Base-by-base conservation (phyloP, 192 early-diverging fungal genomes). In the Phlyctochytrium planicorne region DNA sequence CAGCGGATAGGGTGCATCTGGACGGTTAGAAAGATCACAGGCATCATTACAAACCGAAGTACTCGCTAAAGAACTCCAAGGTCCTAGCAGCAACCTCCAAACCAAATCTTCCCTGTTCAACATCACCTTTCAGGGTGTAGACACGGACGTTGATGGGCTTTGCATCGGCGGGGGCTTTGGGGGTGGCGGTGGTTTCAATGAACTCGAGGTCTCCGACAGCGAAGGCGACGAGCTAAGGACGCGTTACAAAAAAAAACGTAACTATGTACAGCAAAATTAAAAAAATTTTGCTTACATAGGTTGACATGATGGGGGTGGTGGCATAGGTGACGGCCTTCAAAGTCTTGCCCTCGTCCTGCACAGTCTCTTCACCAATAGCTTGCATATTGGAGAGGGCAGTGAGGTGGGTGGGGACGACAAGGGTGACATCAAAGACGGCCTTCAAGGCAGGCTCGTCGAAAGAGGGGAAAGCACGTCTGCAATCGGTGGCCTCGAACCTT, bases 361-460 rank as follows among this genome's bases (percentile, higher is more conserved):
- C 59, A 30, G 76, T 74, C 53, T 79, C 85, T 61, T 92, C 91
- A 27, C 53, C 36, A 37, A 89, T 75, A 29, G 87, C 86, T 60
- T 93, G 84, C 93, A 96, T 97, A 82, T 98, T 98, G 53, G 93
- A 93, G 40, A 98, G 80, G 16, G 94, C 96, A 27, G 86, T 87
- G 53, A 94, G 78, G 16, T 88, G 80, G 30, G 80, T 80, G 30
- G 80, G 83, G 34, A 98, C 92, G 37, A 87, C 81, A 63, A 98
- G 80, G 2, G 90, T 93, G 37, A 96, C 84, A 68, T 95, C 92
- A 62, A 97, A 99, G 0, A 92, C 94, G 31, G 96, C 94, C 81
- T 99, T 99, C 52, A 92, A 85, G 62, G 88, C 84, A 34, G 97
- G 97, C 82, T 98, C 97, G 78, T 99, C 96, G 88, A 89, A 97